Base-by-base conservation (phyloP, 108 stramenopile genomes). In the Poteriospumella lacustris region DNA sequence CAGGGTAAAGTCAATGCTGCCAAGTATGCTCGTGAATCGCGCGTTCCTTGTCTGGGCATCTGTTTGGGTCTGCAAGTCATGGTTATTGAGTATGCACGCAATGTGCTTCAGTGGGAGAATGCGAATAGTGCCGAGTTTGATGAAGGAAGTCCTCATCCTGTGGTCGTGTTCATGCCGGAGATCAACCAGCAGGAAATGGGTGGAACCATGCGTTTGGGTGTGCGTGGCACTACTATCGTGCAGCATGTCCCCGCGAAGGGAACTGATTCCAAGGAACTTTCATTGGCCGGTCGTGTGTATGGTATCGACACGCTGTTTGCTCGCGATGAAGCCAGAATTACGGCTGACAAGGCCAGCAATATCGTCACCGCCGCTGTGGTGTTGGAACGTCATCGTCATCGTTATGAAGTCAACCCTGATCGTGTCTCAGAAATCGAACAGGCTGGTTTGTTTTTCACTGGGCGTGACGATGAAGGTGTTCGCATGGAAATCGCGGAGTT, bases 81-180 rank as follows among this genome's bases (percentile, higher is more conserved):
- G 82, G 95, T 98, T 0, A 95, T 99, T 38, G 97, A 99, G 79
- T 97, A 94, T 79, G 89, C 93, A 41, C 92, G 96, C 69, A 92
- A 93, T 73, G 87, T 96, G 52, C 79, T 96, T 60, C 86, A 87
- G 39, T 83, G 89, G 86, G 79, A 86, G 39, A 89, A 87, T 59
- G 97, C 97, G 78, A 90, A 96, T 83, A 94, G 93, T 41, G 88
- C 94, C 39, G 98, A 99, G 87, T 95, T 97, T 77, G 93, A 94
- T 60, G 88, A 90, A 75, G 78, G 83, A 33, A 62, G 33, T 19
- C 19, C 36, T 36, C 80, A 95, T 62, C 92, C 89, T 24, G 94
- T 94, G 40, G 92, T 99, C 39, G 83, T 99, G 72, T 98, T 98
- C 89, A 99, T 99, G 98, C 98, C 97, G 0, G 98, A 99, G 83